Evolutionary conservation across 805 yeast genomes (phyloP).

Genomic region (Ogataea thermomethanolica): DNA sequence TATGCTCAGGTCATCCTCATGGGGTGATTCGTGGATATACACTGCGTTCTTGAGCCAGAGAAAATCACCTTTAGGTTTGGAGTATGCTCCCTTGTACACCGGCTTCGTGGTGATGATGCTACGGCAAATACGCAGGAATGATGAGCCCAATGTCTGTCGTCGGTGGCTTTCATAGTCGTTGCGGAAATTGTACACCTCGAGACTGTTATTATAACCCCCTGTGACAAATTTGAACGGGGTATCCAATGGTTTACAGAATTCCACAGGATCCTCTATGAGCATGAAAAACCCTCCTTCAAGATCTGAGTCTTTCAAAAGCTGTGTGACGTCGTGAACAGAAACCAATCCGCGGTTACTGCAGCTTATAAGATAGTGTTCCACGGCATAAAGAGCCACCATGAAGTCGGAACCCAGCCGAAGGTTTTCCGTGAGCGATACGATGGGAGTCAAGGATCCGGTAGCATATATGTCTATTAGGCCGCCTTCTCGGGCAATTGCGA

Average conservation of each 20-base stretch:
- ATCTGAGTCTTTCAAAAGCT: slow-evolving; percentile 8
- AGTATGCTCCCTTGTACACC: slow-evolving; percentile 20
- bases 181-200: slow-evolving; percentile 20
- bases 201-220: slow-evolving; percentile 25
- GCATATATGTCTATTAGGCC: slow-evolving; percentile 21
- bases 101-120: slow-evolving; percentile 22
- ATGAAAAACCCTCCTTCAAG: slow-evolving; percentile 16
- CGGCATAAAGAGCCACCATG: slow-evolving; percentile 19
- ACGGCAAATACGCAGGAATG: slow-evolving; percentile 17
- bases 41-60: slow-evolving; percentile 29
- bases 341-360: slow-evolving; percentile 27
- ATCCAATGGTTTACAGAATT: slow-evolving; percentile 17
- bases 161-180: slow-evolving; percentile 13
- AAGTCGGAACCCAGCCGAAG: slow-evolving; percentile 19
- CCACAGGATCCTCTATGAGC: slow-evolving; percentile 22
- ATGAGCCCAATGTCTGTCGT: slow-evolving; percentile 8
- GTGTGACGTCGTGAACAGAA: slow-evolving; percentile 18
- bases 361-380: slow-evolving; percentile 17
- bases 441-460: slow-evolving; percentile 7
- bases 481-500: slow-evolving; percentile 19
- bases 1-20: slow-evolving; percentile 15
- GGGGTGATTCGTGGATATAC: slow-evolving; percentile 10
- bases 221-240: slow-evolving; percentile 18
- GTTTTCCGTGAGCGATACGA: slow-evolving; percentile 16
- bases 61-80: slow-evolving; percentile 21